phyloP scores from a whole-genome alignment of 2,329 filamentous ascomycete genomes.

The Aspergillus quadrilineatus region DNA sequence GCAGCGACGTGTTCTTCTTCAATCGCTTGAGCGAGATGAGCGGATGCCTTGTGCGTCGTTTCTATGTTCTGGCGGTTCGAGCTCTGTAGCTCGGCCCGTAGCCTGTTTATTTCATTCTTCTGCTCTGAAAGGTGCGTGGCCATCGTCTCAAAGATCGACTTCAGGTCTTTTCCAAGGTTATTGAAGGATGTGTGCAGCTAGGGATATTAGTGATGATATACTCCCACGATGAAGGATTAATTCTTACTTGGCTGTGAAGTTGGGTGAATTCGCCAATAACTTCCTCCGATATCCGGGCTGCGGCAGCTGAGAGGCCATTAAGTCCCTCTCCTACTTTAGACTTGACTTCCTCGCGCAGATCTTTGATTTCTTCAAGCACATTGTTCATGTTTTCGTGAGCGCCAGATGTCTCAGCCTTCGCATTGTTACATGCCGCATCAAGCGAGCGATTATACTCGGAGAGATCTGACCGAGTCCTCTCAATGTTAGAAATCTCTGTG shows the following conservation, averaged over 20 bases:
- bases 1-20: conserved; percentile 74
- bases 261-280: conserved; percentile 79
- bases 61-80: conserved; percentile 68
- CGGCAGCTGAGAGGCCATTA: conserved; percentile 76
- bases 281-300: conserved; percentile 84
- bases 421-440: conserved; percentile 63
- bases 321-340: conserved; percentile 79
- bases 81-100: conserved; percentile 69
- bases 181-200: conserved; percentile 82
- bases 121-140: conserved; percentile 73
- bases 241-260: conserved; percentile 69
- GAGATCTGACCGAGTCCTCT: conserved; percentile 68
- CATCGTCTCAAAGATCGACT: conserved; percentile 77
- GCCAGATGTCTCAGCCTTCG: conserved; percentile 51
- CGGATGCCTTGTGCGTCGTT: conserved; percentile 66
- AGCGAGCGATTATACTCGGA: conserved; percentile 68
- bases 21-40: conserved; percentile 66
- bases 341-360: conserved; percentile 85
- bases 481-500: conserved; percentile 70
- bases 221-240: not conserved
- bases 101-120: conserved; percentile 69
- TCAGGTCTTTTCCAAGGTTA: conserved; percentile 80
- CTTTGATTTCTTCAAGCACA: conserved; percentile 89
- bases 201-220: conserved; percentile 17
- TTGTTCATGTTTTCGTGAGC: conserved; percentile 84